Evolutionary conservation across 441 rosid species (phyloP), one percentile per base, ranked within the genome.

Genomic region (Pelargonium myrrhifolium): DNA sequence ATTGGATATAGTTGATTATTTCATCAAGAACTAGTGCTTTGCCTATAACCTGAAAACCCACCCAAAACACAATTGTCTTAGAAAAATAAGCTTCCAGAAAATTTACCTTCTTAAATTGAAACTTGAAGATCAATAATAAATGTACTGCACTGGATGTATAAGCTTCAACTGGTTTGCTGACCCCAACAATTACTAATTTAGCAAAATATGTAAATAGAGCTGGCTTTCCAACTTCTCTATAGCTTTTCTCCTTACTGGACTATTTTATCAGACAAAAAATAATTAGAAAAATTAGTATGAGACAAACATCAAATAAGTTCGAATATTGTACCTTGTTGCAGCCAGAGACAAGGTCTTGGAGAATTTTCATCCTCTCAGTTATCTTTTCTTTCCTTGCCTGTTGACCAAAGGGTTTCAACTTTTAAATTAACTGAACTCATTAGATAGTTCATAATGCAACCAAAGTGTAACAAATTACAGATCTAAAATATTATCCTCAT

Each of bases 311-410:
- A 15, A 58, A 51, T n/a, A 58, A 58, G 61, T 35, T 22, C 37
- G 11, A 72, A 71, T 0, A 21, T 40, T 71, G 64, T 84, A 91
- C 97, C 89, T 92, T 89, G 70, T 87, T 87, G 74, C 95, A 89
- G 67, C 96, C 95, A 18, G 93, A 95, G 14, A 92, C 93, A 74
- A 92, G 75, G 74, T 89, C 96, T 81, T 89, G 93, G 67, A 87
- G 92, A 77, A 86, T 88, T 77, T 86, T 92, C 96, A 89, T 92
- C 81, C 96, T 81, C 70, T 92, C 96, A n/a, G 96, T 81, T 63
- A 89, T 89, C 76, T 92, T 92, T 74, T 92, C 96, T 84, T 96
- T 86, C 79, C 96, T 84, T 59, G 92, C 98, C 96, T 89, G 75
- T 72, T 51, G 74, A 80, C 31, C 45, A 21, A 75, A 69, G 10